phyloP scores from a whole-genome alignment of 441 rosid species.

The Erodium trifolium region DNA sequence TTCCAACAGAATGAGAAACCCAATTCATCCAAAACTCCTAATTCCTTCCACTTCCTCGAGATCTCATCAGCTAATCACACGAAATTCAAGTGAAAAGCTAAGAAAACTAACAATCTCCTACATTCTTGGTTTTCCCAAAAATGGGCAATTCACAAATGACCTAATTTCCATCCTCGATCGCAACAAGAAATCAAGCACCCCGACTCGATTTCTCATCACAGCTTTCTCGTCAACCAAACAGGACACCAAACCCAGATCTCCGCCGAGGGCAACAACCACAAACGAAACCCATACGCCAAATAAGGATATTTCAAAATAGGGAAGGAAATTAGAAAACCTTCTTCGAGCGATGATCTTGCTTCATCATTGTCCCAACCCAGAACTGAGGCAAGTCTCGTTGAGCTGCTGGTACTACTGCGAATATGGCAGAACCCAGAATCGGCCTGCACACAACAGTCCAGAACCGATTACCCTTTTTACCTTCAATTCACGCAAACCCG shows the following conservation, averaged over 20 bases:
- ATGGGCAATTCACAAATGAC: not conserved
- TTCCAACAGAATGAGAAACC: not conserved
- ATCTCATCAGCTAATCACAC: conserved; percentile 3
- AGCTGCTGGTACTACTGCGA: not conserved
- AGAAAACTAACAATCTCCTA: not conserved
- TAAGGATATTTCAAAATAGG: not conserved
- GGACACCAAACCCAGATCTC: not conserved
- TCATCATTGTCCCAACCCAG: not conserved
- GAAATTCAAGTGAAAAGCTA: not conserved
- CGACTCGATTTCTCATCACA: not conserved
- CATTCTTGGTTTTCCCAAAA: not conserved
- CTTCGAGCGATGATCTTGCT: conserved; percentile 8
- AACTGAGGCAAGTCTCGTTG: not conserved
- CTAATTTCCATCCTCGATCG: not conserved
- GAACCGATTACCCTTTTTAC: not conserved
- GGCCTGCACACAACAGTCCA: not conserved
- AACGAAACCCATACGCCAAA: not conserved
- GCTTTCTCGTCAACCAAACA: conserved; percentile 7
- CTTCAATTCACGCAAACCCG: conserved; percentile 4
- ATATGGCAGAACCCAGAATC: conserved; percentile 1
- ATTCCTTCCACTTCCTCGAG: not conserved
- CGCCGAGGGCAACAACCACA: not conserved
- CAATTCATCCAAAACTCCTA: not conserved
- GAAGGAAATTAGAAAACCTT: not conserved
- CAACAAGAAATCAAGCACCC: not conserved